These are phyloP conservation scores for Hyphopichia khmerensis DNA, from an alignment of 1,139 yeast genomes.

Conservation along the genomic window DNA sequence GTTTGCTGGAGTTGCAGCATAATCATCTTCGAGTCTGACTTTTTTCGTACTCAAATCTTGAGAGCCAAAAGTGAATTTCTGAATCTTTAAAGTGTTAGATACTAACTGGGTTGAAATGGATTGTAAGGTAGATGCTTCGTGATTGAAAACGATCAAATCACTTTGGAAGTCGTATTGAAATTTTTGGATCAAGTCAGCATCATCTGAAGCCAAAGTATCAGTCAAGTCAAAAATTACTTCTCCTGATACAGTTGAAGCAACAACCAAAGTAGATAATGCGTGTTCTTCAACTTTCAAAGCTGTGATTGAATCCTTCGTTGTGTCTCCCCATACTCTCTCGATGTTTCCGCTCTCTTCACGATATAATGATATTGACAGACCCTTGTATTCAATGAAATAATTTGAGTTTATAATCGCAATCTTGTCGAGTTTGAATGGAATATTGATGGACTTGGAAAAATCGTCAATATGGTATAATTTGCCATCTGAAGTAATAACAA, in stretches of 20 bases:
- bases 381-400: conserved; percentile 6
- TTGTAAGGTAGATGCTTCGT: neutral
- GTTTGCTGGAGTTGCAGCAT: conserved; percentile 1
- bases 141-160: neutral
- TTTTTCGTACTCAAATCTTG: neutral
- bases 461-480: neutral
- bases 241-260: conserved; percentile 9
- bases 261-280: conserved; percentile 8
- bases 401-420: conserved; percentile 12
- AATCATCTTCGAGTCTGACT: neutral
- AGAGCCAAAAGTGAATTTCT: neutral
- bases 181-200: conserved; percentile 9
- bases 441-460: conserved; percentile 4
- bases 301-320: neutral
- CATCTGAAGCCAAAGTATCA: conserved; percentile 23
- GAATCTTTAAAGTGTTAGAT: neutral
- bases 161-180: neutral
- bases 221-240: conserved; percentile 28
- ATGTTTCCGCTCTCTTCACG: neutral
- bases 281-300: neutral
- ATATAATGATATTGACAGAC: neutral
- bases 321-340: conserved; percentile 1
- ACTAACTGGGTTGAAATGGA: conserved; percentile 3
- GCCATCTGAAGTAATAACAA: conserved; percentile 1
- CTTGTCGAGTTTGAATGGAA: conserved; percentile 9